Evolutionary conservation across 164 flowering plant species (phyloP), one percentile per base, ranked within the genome.

Genomic region (Chimonanthus salicifolius): DNA sequence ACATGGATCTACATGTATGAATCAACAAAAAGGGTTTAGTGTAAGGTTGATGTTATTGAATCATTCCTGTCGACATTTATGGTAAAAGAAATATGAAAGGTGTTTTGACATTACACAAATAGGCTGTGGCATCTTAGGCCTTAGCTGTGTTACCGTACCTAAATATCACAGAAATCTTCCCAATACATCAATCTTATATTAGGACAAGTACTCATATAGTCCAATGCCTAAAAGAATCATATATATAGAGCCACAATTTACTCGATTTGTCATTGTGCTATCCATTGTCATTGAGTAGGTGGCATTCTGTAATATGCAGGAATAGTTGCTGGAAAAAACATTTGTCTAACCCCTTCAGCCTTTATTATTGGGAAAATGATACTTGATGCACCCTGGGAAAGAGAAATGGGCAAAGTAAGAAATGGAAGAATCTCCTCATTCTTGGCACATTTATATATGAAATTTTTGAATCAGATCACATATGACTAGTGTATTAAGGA

Each of bases 291-390:
- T 20, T 6, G 20, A 15, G 68, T 43, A 5, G 86, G 86, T 48
- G 88, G 87, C 65, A 82, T 82, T 83, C 89, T 80, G 74, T 87
- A 86, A 69, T 85, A 82, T 44, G 95, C 92, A 15, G 88, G 88
- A 11, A 88, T 78, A 4, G 88, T 87, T 5, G 86, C 86, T 0
- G 92, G 95, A 76, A 90, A 88, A 74, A 90, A 90, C 95, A 90
- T 90, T 74, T 90, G 90, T 81, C 95, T 82, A 21, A 89, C 79
- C 68, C 95, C 95, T 80, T 90, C 95, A 0, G 92, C 91, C 77
- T 79, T 87, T 72, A 90, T 90, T 60, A 90, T 90, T 4, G 95
- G 92, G 73, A 89, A 83, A 58, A 90, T 90, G 68, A 90, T 89
- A 50, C 86, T 87, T 2, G 91, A 83, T 49, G 95, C 95, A 75